Conservation (phyloP, 345 rosid genomes). For the Gossypium sturtianum region DNA sequence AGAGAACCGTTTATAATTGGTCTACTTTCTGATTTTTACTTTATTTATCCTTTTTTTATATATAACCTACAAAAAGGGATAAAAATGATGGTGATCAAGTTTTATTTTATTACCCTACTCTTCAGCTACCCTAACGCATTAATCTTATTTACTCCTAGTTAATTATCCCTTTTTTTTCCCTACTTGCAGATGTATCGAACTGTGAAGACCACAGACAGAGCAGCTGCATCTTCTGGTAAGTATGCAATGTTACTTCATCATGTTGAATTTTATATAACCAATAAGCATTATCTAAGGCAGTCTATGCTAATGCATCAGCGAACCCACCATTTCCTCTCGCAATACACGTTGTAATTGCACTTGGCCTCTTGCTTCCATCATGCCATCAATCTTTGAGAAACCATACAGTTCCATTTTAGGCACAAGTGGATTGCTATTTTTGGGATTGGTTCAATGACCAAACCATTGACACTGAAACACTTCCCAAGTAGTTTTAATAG, state of each 20-base stretch:
- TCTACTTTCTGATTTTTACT: conserved; percentile 17
- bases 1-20: conserved; percentile 17
- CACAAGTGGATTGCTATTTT: background rate
- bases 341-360: background rate
- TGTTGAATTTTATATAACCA: background rate
- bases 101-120: background rate
- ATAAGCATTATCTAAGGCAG: background rate
- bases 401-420: background rate
- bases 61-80: background rate
- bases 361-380: background rate
- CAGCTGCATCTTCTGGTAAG: conserved; percentile 64
- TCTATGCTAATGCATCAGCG: no score
- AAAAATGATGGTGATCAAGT: background rate
- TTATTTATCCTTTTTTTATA: conserved; percentile 7
- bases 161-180: background rate
- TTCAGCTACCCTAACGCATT: background rate
- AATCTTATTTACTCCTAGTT: background rate
- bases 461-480: background rate
- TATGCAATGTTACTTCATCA: background rate
- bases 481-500: background rate
- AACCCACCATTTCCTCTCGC: no score
- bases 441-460: background rate
- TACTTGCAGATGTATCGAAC: conserved; percentile 65
- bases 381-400: background rate
- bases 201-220: conserved; percentile 60